Conservation (phyloP, 2,329 filamentous ascomycete genomes). For the Waltergamsia citrina region DNA sequence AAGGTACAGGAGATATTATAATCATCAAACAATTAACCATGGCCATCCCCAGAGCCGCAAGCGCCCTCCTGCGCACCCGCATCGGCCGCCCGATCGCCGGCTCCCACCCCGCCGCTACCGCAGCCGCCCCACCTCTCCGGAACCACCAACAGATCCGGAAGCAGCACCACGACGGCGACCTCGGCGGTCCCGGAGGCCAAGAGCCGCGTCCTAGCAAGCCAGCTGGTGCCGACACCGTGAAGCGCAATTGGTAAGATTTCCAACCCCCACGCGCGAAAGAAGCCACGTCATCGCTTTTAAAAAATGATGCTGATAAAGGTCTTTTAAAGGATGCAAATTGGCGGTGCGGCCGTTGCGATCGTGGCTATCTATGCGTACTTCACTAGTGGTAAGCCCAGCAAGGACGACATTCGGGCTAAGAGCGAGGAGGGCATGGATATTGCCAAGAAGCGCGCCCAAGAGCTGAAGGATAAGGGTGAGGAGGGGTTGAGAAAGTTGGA, state of each 20-base stretch:
- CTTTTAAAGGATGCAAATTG: conserved; percentile 1
- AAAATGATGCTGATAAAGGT: background rate
- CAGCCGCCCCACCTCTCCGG: conserved; percentile 1
- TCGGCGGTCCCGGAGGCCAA: conserved; percentile 25
- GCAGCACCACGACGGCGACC: conserved; percentile 8
- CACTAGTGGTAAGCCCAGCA: conserved; percentile 8
- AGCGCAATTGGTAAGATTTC: conserved; percentile 19
- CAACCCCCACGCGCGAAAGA: background rate
- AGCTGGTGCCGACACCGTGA: conserved; percentile 16
- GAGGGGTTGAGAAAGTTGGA: conserved; percentile 6
- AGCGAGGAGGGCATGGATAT: conserved; percentile 7
- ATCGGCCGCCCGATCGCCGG: conserved; percentile 7
- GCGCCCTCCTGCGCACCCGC: conserved; percentile 7
- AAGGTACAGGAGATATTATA: too few relatives aligned
- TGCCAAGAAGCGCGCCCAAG: conserved; percentile 6
- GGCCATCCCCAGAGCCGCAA: conserved; percentile 7
- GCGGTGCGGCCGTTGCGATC: conserved; percentile 12
- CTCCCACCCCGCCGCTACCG: conserved; percentile 4
- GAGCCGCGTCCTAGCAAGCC: conserved; percentile 14
- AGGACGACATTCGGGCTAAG: too few relatives aligned
- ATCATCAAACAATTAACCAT: conserved; percentile 2
- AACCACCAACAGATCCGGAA: conserved; percentile 2
- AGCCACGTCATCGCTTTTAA: background rate
- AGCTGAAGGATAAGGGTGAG: conserved; percentile 10
- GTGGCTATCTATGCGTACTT: conserved; percentile 17